A percentile compares a stretch with the other conserved stretches of the same genome.
Evolutionary conservation across 768 basidiomycete genomes (phyloP).

Genomic region (Rhodosporidiobolus odoratus): DNA sequence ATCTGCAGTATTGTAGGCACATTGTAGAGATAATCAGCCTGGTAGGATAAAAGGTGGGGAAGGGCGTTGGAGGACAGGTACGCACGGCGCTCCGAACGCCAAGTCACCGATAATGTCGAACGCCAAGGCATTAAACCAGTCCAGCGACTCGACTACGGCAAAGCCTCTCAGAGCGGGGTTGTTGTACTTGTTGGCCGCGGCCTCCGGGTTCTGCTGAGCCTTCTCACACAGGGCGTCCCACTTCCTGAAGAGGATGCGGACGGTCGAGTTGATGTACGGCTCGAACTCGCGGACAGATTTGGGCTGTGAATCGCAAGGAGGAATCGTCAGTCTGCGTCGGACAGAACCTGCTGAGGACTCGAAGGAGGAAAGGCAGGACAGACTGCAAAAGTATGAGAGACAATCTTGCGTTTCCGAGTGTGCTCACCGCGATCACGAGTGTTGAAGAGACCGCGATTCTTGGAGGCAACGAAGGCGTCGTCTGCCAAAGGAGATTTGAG

Average conservation of each 20-base stretch:
- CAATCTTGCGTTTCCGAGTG: slow-evolving; percentile 82
- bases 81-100: slow-evolving; percentile 75
- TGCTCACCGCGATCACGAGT: slow-evolving; percentile 55
- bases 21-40: too few species aligned
- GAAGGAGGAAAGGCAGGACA: not conserved
- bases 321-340: not conserved
- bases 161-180: slow-evolving; percentile 33
- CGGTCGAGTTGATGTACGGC: slow-evolving; percentile 57
- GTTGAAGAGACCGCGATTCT: slow-evolving; percentile 49
- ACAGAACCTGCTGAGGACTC: not conserved
- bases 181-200: slow-evolving; percentile 56
- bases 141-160: slow-evolving; percentile 51
- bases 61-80: too few species aligned
- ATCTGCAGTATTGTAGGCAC: too few species aligned
- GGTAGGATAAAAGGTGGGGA: too few species aligned
- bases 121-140: slow-evolving; percentile 54
- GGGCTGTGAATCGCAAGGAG: slow-evolving; percentile 49
- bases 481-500: not conserved
- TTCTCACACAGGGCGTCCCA: slow-evolving; percentile 61
- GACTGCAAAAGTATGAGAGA: slow-evolving; percentile 51
- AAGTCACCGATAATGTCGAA: slow-evolving; percentile 64
- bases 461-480: slow-evolving; percentile 58
- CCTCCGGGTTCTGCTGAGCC: slow-evolving; percentile 53
- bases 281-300: slow-evolving; percentile 83
- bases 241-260: slow-evolving; percentile 57